Percentiles rank a stretch among this genome's conserved stretches.
Conservation (phyloP, 2,329 filamentous ascomycete genomes). For the Pleurostoma richardsiae region DNA sequence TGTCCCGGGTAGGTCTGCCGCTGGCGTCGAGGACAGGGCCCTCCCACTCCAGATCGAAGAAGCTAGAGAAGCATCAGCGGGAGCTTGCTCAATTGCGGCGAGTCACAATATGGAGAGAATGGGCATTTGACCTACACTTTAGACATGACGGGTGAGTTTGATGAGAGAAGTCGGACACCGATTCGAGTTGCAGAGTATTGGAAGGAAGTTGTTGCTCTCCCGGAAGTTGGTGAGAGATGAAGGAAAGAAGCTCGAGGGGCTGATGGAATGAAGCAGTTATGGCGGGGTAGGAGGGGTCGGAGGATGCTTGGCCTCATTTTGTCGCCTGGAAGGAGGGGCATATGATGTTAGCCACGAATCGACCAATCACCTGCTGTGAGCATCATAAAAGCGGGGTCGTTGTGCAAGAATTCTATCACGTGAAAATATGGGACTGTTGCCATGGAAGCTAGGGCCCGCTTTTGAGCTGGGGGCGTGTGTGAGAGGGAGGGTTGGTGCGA, state of each 20-base stretch:
- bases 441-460: too few species aligned
- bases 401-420: too few species aligned
- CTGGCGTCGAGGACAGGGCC: constrained; percentile 64
- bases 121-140: constrained; percentile 55
- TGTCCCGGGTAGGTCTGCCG: constrained; percentile 44
- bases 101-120: background rate
- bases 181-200: constrained; percentile 25
- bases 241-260: constrained; percentile 26
- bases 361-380: constrained; percentile 14
- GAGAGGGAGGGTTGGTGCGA: too few species aligned
- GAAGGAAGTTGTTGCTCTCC: constrained; percentile 20
- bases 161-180: constrained; percentile 25
- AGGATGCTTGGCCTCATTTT: constrained; percentile 23
- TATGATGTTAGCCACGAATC: constrained; percentile 7
- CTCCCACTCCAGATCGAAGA: constrained; percentile 70
- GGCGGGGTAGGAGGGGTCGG: constrained; percentile 34
- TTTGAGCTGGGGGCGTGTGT: too few species aligned
- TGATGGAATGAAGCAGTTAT: constrained; percentile 21
- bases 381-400: background rate
- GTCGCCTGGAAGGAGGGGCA: constrained; percentile 14
- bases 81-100: background rate
- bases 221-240: constrained; percentile 21
- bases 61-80: constrained; percentile 33
- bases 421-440: too few species aligned
- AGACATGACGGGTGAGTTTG: constrained; percentile 59